Conservation (phyloP, 768 basidiomycete species). For the Mycena kentingensis region DNA sequence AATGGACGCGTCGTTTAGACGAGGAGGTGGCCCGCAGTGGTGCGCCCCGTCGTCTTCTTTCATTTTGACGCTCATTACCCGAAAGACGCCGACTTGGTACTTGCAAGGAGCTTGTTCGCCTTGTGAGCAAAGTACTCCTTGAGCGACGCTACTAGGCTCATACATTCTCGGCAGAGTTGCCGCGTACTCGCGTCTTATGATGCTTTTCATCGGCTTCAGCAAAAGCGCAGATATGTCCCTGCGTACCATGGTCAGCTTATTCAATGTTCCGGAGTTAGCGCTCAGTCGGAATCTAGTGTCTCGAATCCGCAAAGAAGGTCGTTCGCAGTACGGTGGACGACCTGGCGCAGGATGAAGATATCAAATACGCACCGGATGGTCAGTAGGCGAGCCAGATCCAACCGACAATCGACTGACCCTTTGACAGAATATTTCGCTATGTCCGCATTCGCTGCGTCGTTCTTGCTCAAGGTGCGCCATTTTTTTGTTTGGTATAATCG, state of each 20-base stretch:
- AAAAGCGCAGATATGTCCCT: constrained; percentile 61
- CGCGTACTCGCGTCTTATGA: constrained; percentile 76
- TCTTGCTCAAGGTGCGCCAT: constrained; percentile 68
- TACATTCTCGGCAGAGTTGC: constrained; percentile 52
- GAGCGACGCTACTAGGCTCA: constrained; percentile 2
- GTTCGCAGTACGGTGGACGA: constrained; percentile 65
- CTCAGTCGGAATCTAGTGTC: too few species aligned
- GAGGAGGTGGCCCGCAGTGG: constrained; percentile 62
- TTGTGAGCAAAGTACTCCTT: constrained; percentile 54
- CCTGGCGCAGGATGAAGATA: constrained; percentile 69
- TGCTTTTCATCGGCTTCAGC: constrained; percentile 89
- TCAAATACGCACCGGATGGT: constrained; percentile 82
- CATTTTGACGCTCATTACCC: constrained; percentile 2
- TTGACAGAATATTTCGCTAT: constrained; percentile 71
- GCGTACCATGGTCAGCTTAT: background rate
- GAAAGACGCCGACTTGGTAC: constrained; percentile 56
- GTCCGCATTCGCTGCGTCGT: constrained; percentile 79
- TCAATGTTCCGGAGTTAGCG: constrained; percentile 11
- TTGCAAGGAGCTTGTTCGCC: constrained; percentile 68
- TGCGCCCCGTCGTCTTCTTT: constrained; percentile 26
- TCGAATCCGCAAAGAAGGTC: constrained; percentile 69
- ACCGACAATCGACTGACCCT: background rate
- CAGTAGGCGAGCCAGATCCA: constrained; percentile 20
- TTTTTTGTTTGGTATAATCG: too few species aligned
- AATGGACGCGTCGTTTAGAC: constrained; percentile 62